These are phyloP conservation scores for Penicillium parvum DNA, from an alignment of 495 filamentous ascomycete genomes.

Conservation along the genomic window DNA sequence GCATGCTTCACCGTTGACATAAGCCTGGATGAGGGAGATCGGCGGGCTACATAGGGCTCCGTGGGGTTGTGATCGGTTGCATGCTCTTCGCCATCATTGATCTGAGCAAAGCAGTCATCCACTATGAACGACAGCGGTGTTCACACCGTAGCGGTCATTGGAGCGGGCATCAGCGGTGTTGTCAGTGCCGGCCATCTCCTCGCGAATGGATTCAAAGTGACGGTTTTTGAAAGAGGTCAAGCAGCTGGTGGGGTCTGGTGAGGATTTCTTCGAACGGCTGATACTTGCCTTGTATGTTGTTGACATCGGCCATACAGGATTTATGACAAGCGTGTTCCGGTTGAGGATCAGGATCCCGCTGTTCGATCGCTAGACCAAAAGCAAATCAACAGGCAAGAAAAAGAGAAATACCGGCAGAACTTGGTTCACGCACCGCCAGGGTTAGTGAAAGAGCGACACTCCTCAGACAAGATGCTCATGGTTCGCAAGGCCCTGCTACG, in stretches of 20 bases:
- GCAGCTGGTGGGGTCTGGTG: conserved; percentile 61
- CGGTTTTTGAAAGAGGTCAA: conserved; percentile 59
- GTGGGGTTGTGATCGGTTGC: too few relatives aligned
- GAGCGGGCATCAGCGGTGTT: conserved; percentile 66
- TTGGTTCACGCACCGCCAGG: conserved; percentile 51
- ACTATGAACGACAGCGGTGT: conserved; percentile 23
- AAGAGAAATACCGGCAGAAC: conserved; percentile 19
- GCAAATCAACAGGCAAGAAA: conserved; percentile 16
- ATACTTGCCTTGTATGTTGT: not conserved
- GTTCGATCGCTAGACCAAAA: conserved; percentile 40
- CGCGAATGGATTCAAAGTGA: conserved; percentile 54
- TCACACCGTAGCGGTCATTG: conserved; percentile 59
- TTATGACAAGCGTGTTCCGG: conserved; percentile 54
- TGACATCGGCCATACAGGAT: conserved; percentile 28
- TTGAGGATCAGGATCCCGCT: conserved; percentile 55
- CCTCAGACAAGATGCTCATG: not conserved
- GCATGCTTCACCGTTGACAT: conserved; percentile 5
- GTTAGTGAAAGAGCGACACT: conserved; percentile 19
- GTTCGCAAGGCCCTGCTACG: conserved; percentile 49
- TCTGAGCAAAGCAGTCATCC: not conserved
- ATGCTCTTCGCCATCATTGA: too few relatives aligned
- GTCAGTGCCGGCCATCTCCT: conserved; percentile 59
- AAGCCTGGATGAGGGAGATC: not conserved
- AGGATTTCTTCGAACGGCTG: too few relatives aligned
- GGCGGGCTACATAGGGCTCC: too few relatives aligned